Percentiles rank a stretch among this genome's conserved stretches.
Evolutionary conservation across 768 basidiomycete genomes (phyloP).

Genomic region (Pulveroboletus sp.): DNA sequence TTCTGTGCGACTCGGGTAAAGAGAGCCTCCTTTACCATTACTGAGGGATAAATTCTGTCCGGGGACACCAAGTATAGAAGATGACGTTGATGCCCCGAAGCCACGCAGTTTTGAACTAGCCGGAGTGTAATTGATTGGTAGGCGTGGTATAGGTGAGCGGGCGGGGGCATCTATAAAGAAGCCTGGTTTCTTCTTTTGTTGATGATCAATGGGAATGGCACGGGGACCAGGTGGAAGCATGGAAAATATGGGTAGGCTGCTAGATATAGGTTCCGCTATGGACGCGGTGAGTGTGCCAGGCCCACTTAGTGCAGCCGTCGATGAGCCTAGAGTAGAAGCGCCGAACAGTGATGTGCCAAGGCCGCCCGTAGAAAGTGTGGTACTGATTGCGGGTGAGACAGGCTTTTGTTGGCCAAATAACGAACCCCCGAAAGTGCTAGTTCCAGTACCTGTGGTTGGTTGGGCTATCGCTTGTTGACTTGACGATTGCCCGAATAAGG

Average conservation of each 20-base stretch:
- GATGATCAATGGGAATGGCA: constrained; percentile 53
- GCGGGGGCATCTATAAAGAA: constrained; percentile 76
- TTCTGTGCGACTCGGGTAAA: constrained; percentile 50
- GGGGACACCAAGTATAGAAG: constrained; percentile 31
- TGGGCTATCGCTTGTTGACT: constrained; percentile 41
- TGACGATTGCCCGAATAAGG: constrained; percentile 50
- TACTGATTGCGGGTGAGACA: constrained; percentile 44
- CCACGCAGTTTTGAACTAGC: constrained; percentile 66
- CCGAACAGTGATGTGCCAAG: constrained; percentile 41
- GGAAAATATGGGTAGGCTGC: constrained; percentile 67
- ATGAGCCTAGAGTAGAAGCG: constrained; percentile 35
- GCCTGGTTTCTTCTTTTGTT: constrained; percentile 69
- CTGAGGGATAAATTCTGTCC: constrained; percentile 42
- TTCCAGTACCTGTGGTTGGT: constrained; percentile 29
- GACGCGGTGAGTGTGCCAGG: constrained; percentile 74
- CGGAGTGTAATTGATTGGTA: constrained; percentile 60
- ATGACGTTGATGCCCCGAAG: constrained; percentile 44
- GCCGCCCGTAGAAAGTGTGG: constrained; percentile 36
- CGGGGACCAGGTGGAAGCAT: constrained; percentile 72
- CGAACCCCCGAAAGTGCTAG: constrained; percentile 35
- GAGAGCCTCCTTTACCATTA: constrained; percentile 50
- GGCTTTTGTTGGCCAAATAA: constrained; percentile 51
- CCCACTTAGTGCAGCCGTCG: constrained; percentile 39
- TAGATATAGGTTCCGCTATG: constrained; percentile 78
- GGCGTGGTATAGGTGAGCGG: constrained; percentile 63